phyloP scores from a whole-genome alignment of 108 stramenopile genomes.

The Discostella stelligeroides region DNA sequence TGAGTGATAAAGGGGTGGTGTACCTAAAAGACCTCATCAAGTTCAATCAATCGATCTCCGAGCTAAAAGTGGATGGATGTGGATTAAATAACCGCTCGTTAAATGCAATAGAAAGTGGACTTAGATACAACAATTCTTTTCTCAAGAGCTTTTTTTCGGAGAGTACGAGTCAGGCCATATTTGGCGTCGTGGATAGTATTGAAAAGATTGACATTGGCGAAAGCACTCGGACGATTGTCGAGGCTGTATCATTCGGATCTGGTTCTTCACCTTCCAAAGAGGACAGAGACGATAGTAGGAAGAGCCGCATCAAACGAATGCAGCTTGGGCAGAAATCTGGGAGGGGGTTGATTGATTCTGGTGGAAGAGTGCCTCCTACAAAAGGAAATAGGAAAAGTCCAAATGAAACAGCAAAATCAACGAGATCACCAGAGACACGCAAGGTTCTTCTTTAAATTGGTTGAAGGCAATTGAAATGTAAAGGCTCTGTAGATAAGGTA shows the following conservation, averaged over 20 bases:
- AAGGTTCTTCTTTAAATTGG: not conserved
- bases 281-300: not conserved
- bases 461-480: no score
- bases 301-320: not conserved
- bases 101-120: constrained; percentile 12
- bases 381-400: not conserved
- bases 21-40: constrained; percentile 16
- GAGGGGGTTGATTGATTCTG: not conserved
- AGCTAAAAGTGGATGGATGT: constrained; percentile 17
- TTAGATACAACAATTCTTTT: constrained; percentile 10
- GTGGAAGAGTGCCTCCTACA: not conserved
- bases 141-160: constrained; percentile 3
- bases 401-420: not conserved
- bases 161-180: not conserved
- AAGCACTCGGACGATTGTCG: constrained; percentile 3
- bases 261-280: not conserved
- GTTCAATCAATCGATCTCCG: constrained; percentile 5
- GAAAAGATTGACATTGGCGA: not conserved
- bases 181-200: not conserved
- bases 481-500: no score
- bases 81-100: constrained; percentile 3
- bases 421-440: not conserved
- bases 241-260: constrained; percentile 13
- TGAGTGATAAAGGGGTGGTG: constrained; percentile 11
- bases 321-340: not conserved